Base-by-base conservation (phyloP, 176 grass and related monocot species). In the Melocanna baccifera region DNA sequence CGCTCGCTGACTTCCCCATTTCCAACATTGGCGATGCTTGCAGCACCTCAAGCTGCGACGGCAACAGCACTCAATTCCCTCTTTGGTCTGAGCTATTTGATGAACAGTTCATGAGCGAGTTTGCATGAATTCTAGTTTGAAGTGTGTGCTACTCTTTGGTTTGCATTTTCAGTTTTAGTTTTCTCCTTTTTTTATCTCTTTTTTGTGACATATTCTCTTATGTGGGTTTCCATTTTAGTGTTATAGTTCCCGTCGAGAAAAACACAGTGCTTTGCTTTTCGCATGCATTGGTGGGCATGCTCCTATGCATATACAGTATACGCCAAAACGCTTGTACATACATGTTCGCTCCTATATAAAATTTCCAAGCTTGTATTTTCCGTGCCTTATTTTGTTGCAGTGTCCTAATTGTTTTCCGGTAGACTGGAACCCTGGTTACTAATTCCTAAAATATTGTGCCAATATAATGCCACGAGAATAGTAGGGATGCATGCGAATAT, bases 11-110 rank as follows among this genome's bases (percentile, higher is more conserved):
- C 82, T 69, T 91, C 66, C 79, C 91, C 46, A 81, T 95, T 69
- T 91, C 89, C 81, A 98, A 87, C 88, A 69, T 88, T 1, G 85
- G 89, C 12, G 89, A 98, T 70, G 87, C 85, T 65, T 98, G 87
- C 30, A 94, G 86, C 48, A 86, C 84, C 62, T 87, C 90, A 41
- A 97, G 92, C 88, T 94, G 92, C 74, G 85, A 87, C 51, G 89
- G 85, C 42, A 86, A 83, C 84, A 89, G 74, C 87, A 83, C 56
- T 61, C 58, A 82, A 15, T 88, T 93, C 65, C 76, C 88, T 52
- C 65, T 73, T 73, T 95, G 91, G 75, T 81, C 89, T 13, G 89
- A 95, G 52, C 40, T 92, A 23, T 87, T 98, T 77, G 86, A 93
- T 81, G 87, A 95, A 32, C 90, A 88, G 58, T 92, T 91, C 76